Conservation (phyloP, 306 rosid species). For the Pterocarpus macrocarpus region DNA sequence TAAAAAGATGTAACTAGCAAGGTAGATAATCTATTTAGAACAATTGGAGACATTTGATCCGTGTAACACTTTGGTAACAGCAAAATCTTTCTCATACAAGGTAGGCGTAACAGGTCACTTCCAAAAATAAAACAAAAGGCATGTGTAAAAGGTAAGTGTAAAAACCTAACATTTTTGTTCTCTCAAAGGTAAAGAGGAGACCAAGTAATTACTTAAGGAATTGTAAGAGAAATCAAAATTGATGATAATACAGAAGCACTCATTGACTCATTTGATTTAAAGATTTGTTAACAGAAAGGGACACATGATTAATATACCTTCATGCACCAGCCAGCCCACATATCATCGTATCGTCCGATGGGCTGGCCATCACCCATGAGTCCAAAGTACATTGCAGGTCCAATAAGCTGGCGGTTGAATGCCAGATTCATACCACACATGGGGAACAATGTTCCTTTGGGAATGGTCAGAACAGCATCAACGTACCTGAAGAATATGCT, state of each 20-base stretch:
- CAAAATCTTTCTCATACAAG: not conserved
- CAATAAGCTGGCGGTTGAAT: conserved; percentile 82
- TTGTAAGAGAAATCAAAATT: conserved; percentile 20
- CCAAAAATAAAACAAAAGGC: no score
- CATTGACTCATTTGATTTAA: not conserved
- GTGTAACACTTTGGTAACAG: not conserved
- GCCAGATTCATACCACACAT: conserved; percentile 96
- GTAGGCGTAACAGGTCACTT: no score
- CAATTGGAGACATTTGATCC: not conserved
- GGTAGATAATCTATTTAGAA: not conserved
- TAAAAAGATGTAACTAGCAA: not conserved
- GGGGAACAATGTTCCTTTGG: conserved; percentile 86
- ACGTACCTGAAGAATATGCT: conserved; percentile 64
- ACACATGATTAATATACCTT: conserved; percentile 61
- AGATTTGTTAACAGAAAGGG: conserved; percentile 11
- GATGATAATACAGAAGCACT: not conserved
- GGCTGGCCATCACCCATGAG: conserved; percentile 99
- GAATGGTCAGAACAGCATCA: conserved; percentile 85
- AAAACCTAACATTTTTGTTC: not conserved
- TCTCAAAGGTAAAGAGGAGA: not conserved
- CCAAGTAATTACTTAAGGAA: not conserved
- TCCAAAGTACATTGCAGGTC: conserved; percentile 96
- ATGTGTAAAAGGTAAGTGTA: not conserved
- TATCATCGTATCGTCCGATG: conserved; percentile 88
- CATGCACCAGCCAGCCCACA: conserved; percentile 98